Conservation (phyloP, 169 alveolate species). For the Theileria equi region DNA sequence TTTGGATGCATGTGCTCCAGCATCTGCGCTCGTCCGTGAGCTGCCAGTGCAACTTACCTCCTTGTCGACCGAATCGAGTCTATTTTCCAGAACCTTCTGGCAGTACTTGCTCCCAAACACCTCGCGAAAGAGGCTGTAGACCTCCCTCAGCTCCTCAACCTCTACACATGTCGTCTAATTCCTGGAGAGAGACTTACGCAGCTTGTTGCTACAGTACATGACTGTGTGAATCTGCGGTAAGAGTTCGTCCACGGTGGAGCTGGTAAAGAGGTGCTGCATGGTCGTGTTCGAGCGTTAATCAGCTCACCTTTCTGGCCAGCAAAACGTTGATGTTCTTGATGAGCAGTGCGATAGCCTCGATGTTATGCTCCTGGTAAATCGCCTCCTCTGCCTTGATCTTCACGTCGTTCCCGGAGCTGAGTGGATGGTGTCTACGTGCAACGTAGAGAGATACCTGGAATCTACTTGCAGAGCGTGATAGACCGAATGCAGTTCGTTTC, state of each 20-base stretch:
- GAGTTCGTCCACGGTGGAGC: slow-evolving; percentile 3
- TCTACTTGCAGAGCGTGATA: slow-evolving; percentile 14
- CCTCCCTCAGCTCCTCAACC: not conserved
- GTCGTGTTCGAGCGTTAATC: not conserved
- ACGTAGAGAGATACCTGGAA: slow-evolving; percentile 13
- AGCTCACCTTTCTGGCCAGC: slow-evolving; percentile 26
- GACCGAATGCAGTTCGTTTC: slow-evolving; percentile 12
- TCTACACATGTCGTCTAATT: not conserved
- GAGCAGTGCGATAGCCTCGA: slow-evolving; percentile 3
- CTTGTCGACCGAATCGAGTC: not conserved
- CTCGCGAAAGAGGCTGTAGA: not conserved
- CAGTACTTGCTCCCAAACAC: slow-evolving; percentile 9
- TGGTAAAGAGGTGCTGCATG: slow-evolving; percentile 8
- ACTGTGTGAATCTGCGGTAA: slow-evolving; percentile 6
- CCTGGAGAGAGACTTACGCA: not conserved
- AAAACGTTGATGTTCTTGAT: slow-evolving; percentile 30
- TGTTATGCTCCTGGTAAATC: slow-evolving; percentile 31
- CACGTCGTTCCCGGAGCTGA: slow-evolving; percentile 19
- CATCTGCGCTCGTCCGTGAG: not conserved
- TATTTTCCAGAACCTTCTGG: not conserved
- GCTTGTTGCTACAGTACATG: slow-evolving; percentile 10
- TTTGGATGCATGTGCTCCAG: not conserved
- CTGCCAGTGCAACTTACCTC: not conserved
- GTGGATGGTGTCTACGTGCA: not conserved
- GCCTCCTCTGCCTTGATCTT: slow-evolving; percentile 29